Conservation (phyloP, 2,329 filamentous ascomycete genomes). For the Tolypocladium capitatum region DNA sequence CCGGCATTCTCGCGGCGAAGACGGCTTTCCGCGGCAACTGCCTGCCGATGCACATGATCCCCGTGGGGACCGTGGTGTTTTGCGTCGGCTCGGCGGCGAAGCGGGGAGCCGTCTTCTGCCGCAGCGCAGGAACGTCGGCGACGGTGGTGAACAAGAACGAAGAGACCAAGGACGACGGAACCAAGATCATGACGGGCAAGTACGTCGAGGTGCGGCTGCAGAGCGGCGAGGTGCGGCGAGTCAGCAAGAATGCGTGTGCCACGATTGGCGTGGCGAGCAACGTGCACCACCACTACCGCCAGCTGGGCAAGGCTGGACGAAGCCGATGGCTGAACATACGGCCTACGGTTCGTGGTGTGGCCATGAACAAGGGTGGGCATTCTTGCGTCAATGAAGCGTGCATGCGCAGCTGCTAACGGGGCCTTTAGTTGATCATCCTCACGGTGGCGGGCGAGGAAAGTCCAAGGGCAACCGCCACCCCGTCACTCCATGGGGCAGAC, state of each 20-base stretch:
- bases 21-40: slow-evolving; percentile 94
- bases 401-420: background rate
- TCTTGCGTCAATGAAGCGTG: too few relatives aligned
- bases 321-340: slow-evolving; percentile 88
- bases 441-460: slow-evolving; percentile 97
- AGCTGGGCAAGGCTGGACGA: slow-evolving; percentile 89
- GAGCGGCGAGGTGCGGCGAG: slow-evolving; percentile 81
- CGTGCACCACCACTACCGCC: slow-evolving; percentile 74
- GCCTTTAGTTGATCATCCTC: slow-evolving; percentile 70
- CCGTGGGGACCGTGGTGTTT: slow-evolving; percentile 83
- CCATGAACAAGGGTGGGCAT: slow-evolving; percentile 82
- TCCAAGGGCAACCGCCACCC: slow-evolving; percentile 96
- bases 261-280: slow-evolving; percentile 95
- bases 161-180: slow-evolving; percentile 46
- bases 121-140: slow-evolving; percentile 86
- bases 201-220: slow-evolving; percentile 78
- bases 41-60: slow-evolving; percentile 88
- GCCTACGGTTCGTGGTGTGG: slow-evolving; percentile 90
- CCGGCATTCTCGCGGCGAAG: slow-evolving; percentile 88
- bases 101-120: slow-evolving; percentile 76
- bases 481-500: slow-evolving; percentile 90
- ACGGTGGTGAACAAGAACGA: slow-evolving; percentile 84
- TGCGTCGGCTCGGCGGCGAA: slow-evolving; percentile 69
- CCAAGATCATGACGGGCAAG: slow-evolving; percentile 52
- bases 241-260: slow-evolving; percentile 84